phyloP scores from a whole-genome alignment of 176 grass and related monocot species.

The Pharus latifolius region DNA sequence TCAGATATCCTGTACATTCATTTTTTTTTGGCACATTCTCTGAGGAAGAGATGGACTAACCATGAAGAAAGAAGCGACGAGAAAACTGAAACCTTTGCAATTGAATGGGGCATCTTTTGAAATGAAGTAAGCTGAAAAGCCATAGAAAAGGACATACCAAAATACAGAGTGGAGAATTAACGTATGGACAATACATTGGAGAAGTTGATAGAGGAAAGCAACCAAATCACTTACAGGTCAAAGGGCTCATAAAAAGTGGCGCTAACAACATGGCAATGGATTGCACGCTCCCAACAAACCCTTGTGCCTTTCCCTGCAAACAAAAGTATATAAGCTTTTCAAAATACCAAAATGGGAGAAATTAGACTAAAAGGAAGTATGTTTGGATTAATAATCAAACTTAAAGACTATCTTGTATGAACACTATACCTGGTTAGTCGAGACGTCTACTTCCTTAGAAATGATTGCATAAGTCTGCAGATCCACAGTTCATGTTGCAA shows the following conservation, averaged over 20 bases:
- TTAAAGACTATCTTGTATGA: background rate
- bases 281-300: constrained; percentile 45
- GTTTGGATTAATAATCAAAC: background rate
- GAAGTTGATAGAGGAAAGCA: background rate
- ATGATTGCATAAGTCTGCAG: constrained; percentile 64
- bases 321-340: too few species aligned
- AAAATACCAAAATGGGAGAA: too few species aligned
- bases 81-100: constrained; percentile 75
- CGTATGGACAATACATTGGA: background rate
- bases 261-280: constrained; percentile 54
- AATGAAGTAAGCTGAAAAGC: constrained; percentile 74
- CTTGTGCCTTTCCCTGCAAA: constrained; percentile 73
- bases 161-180: background rate
- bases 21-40: too few species aligned
- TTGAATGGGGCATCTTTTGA: constrained; percentile 56
- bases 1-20: too few species aligned
- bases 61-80: constrained; percentile 59
- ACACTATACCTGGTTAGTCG: constrained; percentile 53
- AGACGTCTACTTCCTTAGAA: constrained; percentile 51
- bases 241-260: constrained; percentile 70
- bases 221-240: constrained; percentile 69
- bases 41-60: too few species aligned
- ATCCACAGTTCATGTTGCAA: background rate
- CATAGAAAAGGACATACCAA: background rate
- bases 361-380: background rate